Evolutionary conservation across 306 rosid genomes (phyloP).

Genomic region (Boehmeria nivea): DNA sequence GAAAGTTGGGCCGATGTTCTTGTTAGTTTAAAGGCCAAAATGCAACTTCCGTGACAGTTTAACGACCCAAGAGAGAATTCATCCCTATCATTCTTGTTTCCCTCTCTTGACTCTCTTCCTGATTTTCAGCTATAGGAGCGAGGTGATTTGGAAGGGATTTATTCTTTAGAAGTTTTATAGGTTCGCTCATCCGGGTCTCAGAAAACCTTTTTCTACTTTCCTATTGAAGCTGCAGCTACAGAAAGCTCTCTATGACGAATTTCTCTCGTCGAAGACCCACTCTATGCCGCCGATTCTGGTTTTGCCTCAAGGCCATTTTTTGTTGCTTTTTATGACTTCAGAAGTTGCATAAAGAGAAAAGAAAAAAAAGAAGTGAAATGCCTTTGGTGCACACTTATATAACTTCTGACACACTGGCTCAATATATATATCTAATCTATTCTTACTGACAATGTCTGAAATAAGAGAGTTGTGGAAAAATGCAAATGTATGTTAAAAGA

Average conservation of each 20-base stretch:
- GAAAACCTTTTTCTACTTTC: slow-evolving; percentile 36
- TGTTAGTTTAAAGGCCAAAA: no score
- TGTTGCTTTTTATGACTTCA: slow-evolving; percentile 40
- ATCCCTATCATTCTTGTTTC: slow-evolving; percentile 1
- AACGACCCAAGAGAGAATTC: no score
- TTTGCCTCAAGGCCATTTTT: slow-evolving; percentile 33
- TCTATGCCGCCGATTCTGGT: slow-evolving; percentile 10
- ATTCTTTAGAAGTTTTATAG: slow-evolving; percentile 15
- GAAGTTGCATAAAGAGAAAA: slow-evolving; percentile 29
- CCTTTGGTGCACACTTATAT: slow-evolving; percentile 29
- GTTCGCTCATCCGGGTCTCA: slow-evolving; percentile 54
- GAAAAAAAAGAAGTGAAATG: slow-evolving; percentile 33
- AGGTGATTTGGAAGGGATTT: slow-evolving; percentile 69
- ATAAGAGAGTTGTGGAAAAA: slow-evolving; percentile 28
- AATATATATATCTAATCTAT: slow-evolving; percentile 21
- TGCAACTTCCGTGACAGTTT: no score
- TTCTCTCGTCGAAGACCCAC: slow-evolving; percentile 23
- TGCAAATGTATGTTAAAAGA: slow-evolving; percentile 2
- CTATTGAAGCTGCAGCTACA: slow-evolving; percentile 51
- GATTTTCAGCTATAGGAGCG: slow-evolving; percentile 67
- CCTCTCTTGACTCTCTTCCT: slow-evolving; percentile 24
- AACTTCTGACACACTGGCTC: slow-evolving; percentile 30
- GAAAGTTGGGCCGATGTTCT: no score
- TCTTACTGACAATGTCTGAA: slow-evolving; percentile 47
- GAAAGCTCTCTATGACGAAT: slow-evolving; percentile 46